These are phyloP conservation scores for Mucor ambiguus DNA, from an alignment of 371 early-diverging fungal species.

Conservation along the genomic window DNA sequence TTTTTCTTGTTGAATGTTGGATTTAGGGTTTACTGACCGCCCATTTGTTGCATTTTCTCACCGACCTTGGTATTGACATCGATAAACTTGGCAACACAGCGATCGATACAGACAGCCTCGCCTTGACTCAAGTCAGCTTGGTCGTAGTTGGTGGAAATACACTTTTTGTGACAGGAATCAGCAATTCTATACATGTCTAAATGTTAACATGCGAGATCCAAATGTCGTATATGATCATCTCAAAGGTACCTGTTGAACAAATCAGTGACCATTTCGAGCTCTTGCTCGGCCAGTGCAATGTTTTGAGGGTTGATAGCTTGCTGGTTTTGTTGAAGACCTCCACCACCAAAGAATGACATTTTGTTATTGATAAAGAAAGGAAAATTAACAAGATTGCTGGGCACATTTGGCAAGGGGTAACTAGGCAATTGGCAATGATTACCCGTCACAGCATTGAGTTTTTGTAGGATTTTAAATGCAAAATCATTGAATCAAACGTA, in stretches of 20 bases:
- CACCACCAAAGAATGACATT: constrained; percentile 57
- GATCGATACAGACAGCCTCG: constrained; percentile 91
- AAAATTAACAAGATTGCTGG: not conserved
- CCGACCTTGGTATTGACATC: constrained; percentile 79
- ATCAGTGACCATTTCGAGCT: constrained; percentile 84
- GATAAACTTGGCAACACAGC: constrained; percentile 86
- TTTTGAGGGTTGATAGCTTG: constrained; percentile 72
- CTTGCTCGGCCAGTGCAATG: constrained; percentile 84
- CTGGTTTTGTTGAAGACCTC: constrained; percentile 36
- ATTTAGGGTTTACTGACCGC: constrained; percentile 21
- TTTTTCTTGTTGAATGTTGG: not conserved
- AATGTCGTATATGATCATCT: not conserved
- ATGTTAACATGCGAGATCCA: not conserved
- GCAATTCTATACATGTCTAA: constrained; percentile 58
- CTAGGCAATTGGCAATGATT: not conserved
- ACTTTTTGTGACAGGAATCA: constrained; percentile 84
- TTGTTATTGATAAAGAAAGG: constrained; percentile 11
- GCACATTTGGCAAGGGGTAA: not conserved
- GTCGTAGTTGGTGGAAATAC: constrained; percentile 68
- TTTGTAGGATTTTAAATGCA: too few relatives aligned
- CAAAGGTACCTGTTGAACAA: constrained; percentile 72
- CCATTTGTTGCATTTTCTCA: constrained; percentile 63
- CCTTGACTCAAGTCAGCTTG: constrained; percentile 88
- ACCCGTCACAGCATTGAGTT: constrained; percentile 1
- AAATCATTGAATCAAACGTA: too few relatives aligned